A percentile compares a stretch with the other conserved stretches of the same genome.
phyloP scores from a whole-genome alignment of 768 basidiomycete genomes.

The Hygrophorus pudorinus region DNA sequence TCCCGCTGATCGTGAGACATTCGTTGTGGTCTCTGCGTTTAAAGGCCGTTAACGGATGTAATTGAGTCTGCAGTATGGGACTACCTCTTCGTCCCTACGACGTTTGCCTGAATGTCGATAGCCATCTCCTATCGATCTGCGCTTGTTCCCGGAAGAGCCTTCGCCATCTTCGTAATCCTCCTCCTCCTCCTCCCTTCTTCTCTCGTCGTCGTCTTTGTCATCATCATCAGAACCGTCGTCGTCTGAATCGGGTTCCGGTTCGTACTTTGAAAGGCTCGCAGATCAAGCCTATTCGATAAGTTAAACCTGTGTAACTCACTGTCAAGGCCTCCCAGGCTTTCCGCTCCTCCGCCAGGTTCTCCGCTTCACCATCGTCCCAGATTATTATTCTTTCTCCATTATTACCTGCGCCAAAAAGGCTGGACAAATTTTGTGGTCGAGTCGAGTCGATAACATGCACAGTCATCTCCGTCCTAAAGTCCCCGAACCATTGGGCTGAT shows the following conservation, averaged over 20 bases:
- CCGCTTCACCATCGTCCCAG: constrained; percentile 88
- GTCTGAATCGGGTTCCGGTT: constrained; percentile 67
- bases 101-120: constrained; percentile 42
- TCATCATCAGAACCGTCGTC: constrained; percentile 43
- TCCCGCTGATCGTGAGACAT: constrained; percentile 65
- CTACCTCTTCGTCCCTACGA: constrained; percentile 36
- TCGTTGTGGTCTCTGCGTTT: constrained; percentile 31
- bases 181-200: constrained; percentile 27
- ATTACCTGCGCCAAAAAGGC: constrained; percentile 66
- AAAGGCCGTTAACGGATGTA: background rate
- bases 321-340: constrained; percentile 79
- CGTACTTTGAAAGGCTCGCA: constrained; percentile 41
- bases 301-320: constrained; percentile 34
- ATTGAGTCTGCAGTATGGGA: background rate
- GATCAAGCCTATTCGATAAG: constrained; percentile 2
- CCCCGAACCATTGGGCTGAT: constrained; percentile 65
- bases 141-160: constrained; percentile 33
- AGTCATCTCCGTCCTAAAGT: constrained; percentile 48
- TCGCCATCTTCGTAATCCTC: constrained; percentile 34
- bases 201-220: constrained; percentile 35
- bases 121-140: constrained; percentile 32
- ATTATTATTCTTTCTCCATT: constrained; percentile 68
- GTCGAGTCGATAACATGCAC: constrained; percentile 94
- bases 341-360: constrained; percentile 56
- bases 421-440: constrained; percentile 81